These are phyloP conservation scores for Pythium vanterpoolii DNA, from an alignment of 352 stramenopile species.

Conservation along the genomic window DNA sequence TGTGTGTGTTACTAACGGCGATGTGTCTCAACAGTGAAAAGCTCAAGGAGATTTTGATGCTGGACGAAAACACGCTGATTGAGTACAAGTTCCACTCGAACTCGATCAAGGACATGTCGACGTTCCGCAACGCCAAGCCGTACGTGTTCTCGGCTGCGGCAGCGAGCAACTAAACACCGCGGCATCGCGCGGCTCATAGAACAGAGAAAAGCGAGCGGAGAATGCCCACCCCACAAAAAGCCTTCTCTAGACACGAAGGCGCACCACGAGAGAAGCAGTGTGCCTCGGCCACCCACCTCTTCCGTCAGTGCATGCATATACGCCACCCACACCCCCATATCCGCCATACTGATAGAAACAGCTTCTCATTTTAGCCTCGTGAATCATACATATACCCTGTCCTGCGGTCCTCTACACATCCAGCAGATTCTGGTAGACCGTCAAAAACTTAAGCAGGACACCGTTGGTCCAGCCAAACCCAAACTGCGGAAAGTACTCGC, in stretches of 20 bases:
- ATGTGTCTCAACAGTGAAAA: slow-evolving; percentile 79
- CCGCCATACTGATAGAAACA: too few species aligned
- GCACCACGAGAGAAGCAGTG: slow-evolving; percentile 1
- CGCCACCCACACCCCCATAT: too few species aligned
- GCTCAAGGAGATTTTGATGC: slow-evolving; percentile 92
- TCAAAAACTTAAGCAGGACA: slow-evolving; percentile 86
- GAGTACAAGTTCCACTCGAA: slow-evolving; percentile 95
- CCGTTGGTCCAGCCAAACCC: slow-evolving; percentile 88
- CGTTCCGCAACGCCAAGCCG: slow-evolving; percentile 91
- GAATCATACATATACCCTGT: slow-evolving; percentile 11
- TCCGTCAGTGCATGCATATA: slow-evolving; percentile 13
- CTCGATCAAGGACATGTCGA: slow-evolving; percentile 92
- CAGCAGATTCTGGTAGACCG: slow-evolving; percentile 71
- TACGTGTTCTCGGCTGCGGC: slow-evolving; percentile 85
- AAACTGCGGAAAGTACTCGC: slow-evolving; percentile 88
- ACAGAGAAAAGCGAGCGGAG: too few species aligned
- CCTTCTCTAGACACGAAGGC: slow-evolving; percentile 6
- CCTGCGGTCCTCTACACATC: slow-evolving; percentile 3
- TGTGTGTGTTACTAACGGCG: neutral
- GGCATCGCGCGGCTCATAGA: neutral
- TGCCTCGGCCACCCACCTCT: slow-evolving; percentile 1
- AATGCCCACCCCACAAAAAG: too few species aligned
- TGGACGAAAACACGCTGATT: slow-evolving; percentile 93
- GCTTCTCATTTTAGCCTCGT: too few species aligned
- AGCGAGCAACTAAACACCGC: slow-evolving; percentile 39